Evolutionary conservation across 1,284 basidiomycete species (phyloP).

Genomic region (Ganoderma lucidum): DNA sequence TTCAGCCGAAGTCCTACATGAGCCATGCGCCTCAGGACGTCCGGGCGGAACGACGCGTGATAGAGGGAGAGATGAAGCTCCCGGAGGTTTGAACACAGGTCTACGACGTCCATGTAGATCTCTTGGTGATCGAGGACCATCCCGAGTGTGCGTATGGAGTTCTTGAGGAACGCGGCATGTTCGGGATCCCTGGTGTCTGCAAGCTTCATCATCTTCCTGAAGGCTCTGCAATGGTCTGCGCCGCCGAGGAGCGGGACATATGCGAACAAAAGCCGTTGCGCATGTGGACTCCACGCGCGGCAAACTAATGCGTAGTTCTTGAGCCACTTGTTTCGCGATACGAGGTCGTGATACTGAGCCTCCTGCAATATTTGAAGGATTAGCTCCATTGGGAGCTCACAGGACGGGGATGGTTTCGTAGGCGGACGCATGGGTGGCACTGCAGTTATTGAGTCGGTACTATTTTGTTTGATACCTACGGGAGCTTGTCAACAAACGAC

Average conservation of each 20-base stretch:
- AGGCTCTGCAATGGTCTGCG: slow-evolving; percentile 23
- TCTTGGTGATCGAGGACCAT: slow-evolving; percentile 30
- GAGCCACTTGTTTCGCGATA: slow-evolving; percentile 46
- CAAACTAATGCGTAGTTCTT: slow-evolving; percentile 63
- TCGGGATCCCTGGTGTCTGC: slow-evolving; percentile 1
- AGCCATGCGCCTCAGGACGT: slow-evolving; percentile 17
- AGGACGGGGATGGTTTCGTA: no score
- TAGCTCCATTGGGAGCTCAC: slow-evolving; percentile 22
- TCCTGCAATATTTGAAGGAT: slow-evolving; percentile 19
- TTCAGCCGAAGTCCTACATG: slow-evolving; percentile 9
- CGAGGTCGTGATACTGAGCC: slow-evolving; percentile 29
- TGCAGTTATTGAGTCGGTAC: not conserved
- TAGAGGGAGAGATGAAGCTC: slow-evolving; percentile 29
- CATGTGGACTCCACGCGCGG: slow-evolving; percentile 60
- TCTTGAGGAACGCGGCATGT: slow-evolving; percentile 12
- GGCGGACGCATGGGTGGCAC: not conserved
- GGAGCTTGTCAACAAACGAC: not conserved
- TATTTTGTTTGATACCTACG: not conserved
- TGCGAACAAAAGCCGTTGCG: slow-evolving; percentile 67
- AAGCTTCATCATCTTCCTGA: slow-evolving; percentile 14
- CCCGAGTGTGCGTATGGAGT: slow-evolving; percentile 19
- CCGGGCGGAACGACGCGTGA: slow-evolving; percentile 24
- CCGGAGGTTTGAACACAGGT: slow-evolving; percentile 21
- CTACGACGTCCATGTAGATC: slow-evolving; percentile 24
- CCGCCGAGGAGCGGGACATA: slow-evolving; percentile 53